Evolutionary conservation across 2,329 filamentous ascomycete genomes (phyloP).

Genomic region (Xylariomycetidae sp.): DNA sequence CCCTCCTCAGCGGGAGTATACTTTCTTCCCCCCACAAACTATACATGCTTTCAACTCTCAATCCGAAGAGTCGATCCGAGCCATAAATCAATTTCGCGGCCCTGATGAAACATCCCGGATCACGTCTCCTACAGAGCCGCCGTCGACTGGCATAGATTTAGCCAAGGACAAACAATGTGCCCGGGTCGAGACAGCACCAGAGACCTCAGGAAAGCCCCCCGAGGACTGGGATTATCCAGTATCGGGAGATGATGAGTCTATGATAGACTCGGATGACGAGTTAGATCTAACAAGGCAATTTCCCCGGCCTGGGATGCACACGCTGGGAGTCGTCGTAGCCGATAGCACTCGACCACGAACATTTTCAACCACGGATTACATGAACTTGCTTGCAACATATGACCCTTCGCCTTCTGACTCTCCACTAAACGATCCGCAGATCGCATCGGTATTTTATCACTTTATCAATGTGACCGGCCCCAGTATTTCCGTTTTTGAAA

Average conservation of each 20-base stretch:
- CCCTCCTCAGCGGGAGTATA: conserved; percentile 19
- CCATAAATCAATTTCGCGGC: no score
- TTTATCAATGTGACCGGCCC: conserved; percentile 88
- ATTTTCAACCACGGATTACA: conserved; percentile 44
- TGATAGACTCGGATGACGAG: conserved; percentile 59
- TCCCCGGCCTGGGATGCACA: conserved; percentile 32
- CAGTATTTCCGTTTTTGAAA: conserved; percentile 81
- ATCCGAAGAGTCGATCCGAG: no score
- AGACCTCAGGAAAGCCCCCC: no score
- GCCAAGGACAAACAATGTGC: no score
- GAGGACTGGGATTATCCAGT: conserved; percentile 41
- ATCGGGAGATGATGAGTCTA: conserved; percentile 57
- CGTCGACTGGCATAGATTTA: no score
- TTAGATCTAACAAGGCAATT: conserved; percentile 35
- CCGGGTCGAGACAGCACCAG: no score
- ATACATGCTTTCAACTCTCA: conserved; percentile 22
- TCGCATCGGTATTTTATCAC: conserved; percentile 81
- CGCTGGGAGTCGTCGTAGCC: conserved; percentile 36
- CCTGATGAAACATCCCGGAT: no score
- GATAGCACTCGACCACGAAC: conserved; percentile 44
- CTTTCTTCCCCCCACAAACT: conserved; percentile 26
- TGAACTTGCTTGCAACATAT: conserved; percentile 59
- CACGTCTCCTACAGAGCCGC: no score
- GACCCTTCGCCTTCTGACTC: conserved; percentile 60
- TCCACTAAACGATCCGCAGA: conserved; percentile 75